These are phyloP conservation scores for Fragaria vesca DNA, from an alignment of 306 rosid species.

Conservation along the genomic window DNA sequence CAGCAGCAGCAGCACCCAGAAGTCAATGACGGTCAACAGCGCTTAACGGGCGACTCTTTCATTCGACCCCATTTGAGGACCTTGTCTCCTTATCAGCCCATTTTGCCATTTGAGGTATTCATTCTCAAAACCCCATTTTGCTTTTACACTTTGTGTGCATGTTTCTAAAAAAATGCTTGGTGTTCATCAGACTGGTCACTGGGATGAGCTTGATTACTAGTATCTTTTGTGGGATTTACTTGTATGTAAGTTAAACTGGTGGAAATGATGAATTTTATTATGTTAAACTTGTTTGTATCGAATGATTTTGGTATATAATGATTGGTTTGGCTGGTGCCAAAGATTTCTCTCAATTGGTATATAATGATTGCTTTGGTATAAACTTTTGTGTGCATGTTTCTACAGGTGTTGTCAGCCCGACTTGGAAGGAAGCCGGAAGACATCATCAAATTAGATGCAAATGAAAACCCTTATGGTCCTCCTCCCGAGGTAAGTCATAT, in stretches of 20 bases:
- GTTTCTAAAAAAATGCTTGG: neutral
- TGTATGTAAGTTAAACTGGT: neutral
- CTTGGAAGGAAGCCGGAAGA: constrained; percentile 97
- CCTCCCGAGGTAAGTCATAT: constrained; percentile 79
- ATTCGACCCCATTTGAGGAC: constrained; percentile 77
- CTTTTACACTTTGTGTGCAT: neutral
- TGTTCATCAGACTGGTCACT: neutral
- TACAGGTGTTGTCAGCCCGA: constrained; percentile 73
- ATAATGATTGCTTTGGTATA: too few relatives aligned
- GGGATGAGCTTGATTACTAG: neutral
- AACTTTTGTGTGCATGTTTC: neutral
- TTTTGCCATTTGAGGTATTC: constrained; percentile 88
- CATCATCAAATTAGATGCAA: constrained; percentile 93
- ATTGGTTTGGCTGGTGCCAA: neutral
- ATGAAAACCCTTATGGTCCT: constrained; percentile 98
- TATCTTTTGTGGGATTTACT: neutral
- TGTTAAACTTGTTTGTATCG: neutral
- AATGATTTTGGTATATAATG: neutral
- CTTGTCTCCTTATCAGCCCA: constrained; percentile 88
- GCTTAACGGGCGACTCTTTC: constrained; percentile 71
- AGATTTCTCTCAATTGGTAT: neutral
- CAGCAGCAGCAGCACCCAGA: constrained; percentile 22
- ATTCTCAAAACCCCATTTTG: neutral
- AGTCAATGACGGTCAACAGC: constrained; percentile 35
- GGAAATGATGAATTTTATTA: neutral